Percentiles rank a stretch among this genome's conserved stretches.
Evolutionary conservation across 75 land plant species (phyloP).

Genomic region (Cryptomeria japonica): DNA sequence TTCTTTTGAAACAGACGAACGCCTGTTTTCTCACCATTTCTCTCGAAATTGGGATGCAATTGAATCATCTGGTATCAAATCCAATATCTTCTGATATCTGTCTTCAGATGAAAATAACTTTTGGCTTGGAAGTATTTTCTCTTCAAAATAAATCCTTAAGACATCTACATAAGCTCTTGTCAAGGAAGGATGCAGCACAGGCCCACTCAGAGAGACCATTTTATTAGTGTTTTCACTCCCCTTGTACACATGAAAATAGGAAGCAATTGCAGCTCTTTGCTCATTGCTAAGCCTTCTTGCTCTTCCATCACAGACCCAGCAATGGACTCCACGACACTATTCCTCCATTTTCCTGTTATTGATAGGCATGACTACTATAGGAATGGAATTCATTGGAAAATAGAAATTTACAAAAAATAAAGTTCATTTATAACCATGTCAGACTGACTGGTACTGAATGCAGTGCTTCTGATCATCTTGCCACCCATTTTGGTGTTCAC

Average conservation of each 20-base stretch:
- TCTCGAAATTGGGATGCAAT: slow-evolving; percentile 65
- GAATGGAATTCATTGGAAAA: slow-evolving; percentile 93
- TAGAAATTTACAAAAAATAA: no score
- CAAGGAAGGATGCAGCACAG: slow-evolving; percentile 84
- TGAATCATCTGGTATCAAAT: slow-evolving; percentile 85
- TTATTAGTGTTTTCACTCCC: slow-evolving; percentile 10
- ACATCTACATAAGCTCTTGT: slow-evolving; percentile 82
- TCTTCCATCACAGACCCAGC: slow-evolving; percentile 97
- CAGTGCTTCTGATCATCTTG: no score
- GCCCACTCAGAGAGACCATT: slow-evolving; percentile 56
- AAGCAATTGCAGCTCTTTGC: slow-evolving; percentile 82
- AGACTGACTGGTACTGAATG: no score
- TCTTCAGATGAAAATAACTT: slow-evolving; percentile 63
- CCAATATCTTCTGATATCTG: slow-evolving; percentile 75
- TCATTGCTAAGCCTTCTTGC: slow-evolving; percentile 94
- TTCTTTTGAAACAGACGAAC: slow-evolving; percentile 45
- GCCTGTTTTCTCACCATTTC: slow-evolving; percentile 66
- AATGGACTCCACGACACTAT: slow-evolving; percentile 99
- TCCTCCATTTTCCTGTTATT: no score
- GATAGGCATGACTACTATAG: no score
- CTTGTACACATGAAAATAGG: slow-evolving; percentile 87
- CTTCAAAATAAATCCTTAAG: slow-evolving; percentile 73
- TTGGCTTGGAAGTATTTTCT: slow-evolving; percentile 55
- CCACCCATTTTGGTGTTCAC: no score
- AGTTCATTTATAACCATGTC: no score